A percentile compares a stretch with the other conserved stretches of the same genome.
Conservation (phyloP, 345 rosid species). For the Heritiera fomes region DNA sequence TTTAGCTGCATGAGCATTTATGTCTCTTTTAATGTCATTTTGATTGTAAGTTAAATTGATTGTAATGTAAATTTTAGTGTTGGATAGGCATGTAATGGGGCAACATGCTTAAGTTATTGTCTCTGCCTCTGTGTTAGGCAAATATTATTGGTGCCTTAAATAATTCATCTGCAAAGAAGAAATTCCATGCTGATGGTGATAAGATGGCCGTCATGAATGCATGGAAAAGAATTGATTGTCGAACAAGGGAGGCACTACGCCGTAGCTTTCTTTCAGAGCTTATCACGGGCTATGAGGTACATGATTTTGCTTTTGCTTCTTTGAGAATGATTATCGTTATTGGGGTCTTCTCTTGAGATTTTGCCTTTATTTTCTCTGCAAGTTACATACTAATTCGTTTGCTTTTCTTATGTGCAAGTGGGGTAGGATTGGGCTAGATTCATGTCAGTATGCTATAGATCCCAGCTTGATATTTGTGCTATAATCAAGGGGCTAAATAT, state of each 20-base stretch:
- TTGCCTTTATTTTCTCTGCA: too few relatives aligned
- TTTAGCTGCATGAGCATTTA: not conserved
- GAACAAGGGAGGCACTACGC: constrained; percentile 89
- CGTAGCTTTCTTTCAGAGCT: constrained; percentile 86
- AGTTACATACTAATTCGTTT: too few relatives aligned
- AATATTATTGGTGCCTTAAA: constrained; percentile 52
- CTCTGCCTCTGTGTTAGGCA: constrained; percentile 51
- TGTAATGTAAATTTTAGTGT: not conserved
- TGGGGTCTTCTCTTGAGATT: too few relatives aligned
- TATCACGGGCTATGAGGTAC: constrained; percentile 80
- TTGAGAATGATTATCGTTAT: not conserved
- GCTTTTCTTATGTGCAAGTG: not conserved
- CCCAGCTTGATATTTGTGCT: not conserved
- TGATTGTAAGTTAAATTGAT: not conserved
- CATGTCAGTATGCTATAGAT: not conserved
- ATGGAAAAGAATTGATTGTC: constrained; percentile 75
- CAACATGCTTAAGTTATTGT: not conserved
- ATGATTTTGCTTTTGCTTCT: not conserved
- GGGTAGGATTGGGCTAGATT: not conserved
- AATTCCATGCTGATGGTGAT: constrained; percentile 59
- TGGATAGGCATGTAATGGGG: not conserved
- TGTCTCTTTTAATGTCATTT: not conserved
- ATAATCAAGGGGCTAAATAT: not conserved
- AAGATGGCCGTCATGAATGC: constrained; percentile 73
- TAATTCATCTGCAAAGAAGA: constrained; percentile 45